phyloP scores from a whole-genome alignment of 176 grass and related monocot species.

The Poa pratensis region DNA sequence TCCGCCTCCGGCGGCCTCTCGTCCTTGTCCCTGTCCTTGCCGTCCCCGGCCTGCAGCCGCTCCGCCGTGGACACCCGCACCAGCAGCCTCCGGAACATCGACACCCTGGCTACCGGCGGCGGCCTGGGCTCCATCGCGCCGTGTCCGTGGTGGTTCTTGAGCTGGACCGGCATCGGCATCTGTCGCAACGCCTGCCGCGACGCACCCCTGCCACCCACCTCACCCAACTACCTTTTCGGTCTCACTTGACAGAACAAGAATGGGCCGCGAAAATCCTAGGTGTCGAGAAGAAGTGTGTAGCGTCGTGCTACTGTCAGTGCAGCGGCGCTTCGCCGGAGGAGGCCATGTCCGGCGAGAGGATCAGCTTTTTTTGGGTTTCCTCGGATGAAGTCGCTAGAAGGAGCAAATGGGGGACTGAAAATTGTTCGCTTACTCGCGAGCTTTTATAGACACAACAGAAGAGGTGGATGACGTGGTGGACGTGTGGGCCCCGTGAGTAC shows the following conservation, averaged over 20 bases:
- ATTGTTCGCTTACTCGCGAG: not conserved
- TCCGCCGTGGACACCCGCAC: conserved; percentile 57
- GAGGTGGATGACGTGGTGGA: conserved; percentile 28
- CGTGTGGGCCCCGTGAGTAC: conserved; percentile 7
- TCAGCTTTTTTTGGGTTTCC: not conserved
- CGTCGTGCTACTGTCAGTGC: not conserved
- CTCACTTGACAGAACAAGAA: conserved; percentile 11
- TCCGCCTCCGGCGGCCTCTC: conserved; percentile 47
- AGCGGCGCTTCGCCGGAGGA: conserved; percentile 4
- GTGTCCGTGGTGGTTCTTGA: conserved; percentile 48
- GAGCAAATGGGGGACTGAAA: not conserved
- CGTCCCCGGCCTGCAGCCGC: conserved; percentile 39
- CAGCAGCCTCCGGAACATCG: conserved; percentile 68
- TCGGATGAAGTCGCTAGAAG: not conserved
- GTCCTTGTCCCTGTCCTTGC: conserved; percentile 53
- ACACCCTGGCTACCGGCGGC: conserved; percentile 42
- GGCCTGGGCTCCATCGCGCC: conserved; percentile 41
- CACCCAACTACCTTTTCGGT: conserved; percentile 1
- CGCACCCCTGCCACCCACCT: conserved; percentile 21
- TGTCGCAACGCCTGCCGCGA: not conserved
- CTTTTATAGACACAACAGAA: conserved; percentile 1
- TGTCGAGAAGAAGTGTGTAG: not conserved
- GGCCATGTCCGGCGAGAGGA: conserved; percentile 27
- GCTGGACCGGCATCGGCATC: conserved; percentile 64
- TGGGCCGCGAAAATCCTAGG: not conserved